These are phyloP conservation scores for Furcasterigmium sp. DNA, from an alignment of 2,329 filamentous ascomycete species.

Conservation along the genomic window DNA sequence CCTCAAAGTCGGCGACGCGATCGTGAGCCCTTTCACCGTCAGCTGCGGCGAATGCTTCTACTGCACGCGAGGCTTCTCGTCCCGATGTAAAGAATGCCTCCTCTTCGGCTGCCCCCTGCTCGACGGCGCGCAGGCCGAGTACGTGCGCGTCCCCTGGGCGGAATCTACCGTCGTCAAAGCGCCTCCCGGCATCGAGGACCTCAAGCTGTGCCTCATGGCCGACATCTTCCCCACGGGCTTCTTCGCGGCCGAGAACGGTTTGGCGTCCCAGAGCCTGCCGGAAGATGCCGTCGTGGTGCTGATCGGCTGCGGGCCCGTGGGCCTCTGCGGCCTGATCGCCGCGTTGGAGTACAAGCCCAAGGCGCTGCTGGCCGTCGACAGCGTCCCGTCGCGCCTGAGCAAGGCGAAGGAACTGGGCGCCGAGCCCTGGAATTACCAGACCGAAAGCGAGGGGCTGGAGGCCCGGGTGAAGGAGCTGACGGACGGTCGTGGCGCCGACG, in stretches of 20 bases:
- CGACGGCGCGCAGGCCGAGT: conserved; percentile 83
- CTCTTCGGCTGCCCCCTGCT: conserved; percentile 88
- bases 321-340: conserved; percentile 76
- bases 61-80: conserved; percentile 73
- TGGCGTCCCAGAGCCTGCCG: too few species aligned
- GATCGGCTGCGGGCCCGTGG: conserved; percentile 81
- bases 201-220: conserved; percentile 62
- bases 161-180: conserved; percentile 77
- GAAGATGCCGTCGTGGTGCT: conserved; percentile 67
- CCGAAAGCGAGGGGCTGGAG: conserved; percentile 57
- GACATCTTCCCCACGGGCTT: conserved; percentile 89
- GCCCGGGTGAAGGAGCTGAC: conserved; percentile 69
- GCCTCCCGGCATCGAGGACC: conserved; percentile 16
- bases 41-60: conserved; percentile 69
- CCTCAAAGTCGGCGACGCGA: conserved; percentile 57
- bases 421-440: conserved; percentile 74
- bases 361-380: conserved; percentile 74
- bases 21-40: conserved; percentile 85
- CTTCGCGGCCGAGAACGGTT: conserved; percentile 57
- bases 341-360: conserved; percentile 69
- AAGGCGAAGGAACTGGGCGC: conserved; percentile 71
- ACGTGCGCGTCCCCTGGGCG: conserved; percentile 74
- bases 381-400: conserved; percentile 67
- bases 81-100: conserved; percentile 70
- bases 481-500: conserved; percentile 68